Evolutionary conservation across 345 rosid species (phyloP).

Genomic region (Eucalyptus sideroxylon): DNA sequence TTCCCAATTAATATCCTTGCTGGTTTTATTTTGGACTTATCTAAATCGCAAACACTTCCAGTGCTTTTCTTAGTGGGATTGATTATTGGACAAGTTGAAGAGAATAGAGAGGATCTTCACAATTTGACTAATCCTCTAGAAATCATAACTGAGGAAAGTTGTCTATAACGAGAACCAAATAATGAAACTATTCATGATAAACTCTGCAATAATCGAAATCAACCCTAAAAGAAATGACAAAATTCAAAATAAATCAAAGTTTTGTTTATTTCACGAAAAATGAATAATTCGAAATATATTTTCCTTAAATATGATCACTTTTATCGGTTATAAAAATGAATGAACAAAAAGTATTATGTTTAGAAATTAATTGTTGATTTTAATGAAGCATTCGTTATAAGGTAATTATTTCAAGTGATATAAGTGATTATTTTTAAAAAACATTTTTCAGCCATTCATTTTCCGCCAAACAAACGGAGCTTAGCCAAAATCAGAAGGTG

Average conservation of each 20-base stretch:
- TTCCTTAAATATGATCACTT: neutral
- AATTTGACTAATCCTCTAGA: neutral
- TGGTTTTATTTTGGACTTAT: neutral
- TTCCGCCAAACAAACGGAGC: rapidly evolving
- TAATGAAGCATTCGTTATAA: neutral
- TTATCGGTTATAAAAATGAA: too few species aligned
- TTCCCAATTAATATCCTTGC: neutral
- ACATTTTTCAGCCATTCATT: too few species aligned
- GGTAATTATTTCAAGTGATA: neutral
- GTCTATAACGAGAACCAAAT: neutral
- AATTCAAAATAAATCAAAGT: neutral
- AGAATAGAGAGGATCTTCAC: neutral
- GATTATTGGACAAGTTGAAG: neutral
- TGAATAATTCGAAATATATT: too few species aligned
- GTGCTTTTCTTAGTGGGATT: neutral
- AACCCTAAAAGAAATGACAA: neutral
- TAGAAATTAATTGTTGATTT: neutral
- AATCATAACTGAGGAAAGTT: neutral
- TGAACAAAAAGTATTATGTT: too few species aligned
- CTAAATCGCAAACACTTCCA: neutral
- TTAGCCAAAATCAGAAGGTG: neutral
- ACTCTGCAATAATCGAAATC: neutral
- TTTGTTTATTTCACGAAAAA: neutral
- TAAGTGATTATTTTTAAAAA: too few species aligned
- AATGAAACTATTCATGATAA: neutral